phyloP scores from a whole-genome alignment of 495 filamentous ascomycete genomes.

The Chaetomidium leptoderma region DNA sequence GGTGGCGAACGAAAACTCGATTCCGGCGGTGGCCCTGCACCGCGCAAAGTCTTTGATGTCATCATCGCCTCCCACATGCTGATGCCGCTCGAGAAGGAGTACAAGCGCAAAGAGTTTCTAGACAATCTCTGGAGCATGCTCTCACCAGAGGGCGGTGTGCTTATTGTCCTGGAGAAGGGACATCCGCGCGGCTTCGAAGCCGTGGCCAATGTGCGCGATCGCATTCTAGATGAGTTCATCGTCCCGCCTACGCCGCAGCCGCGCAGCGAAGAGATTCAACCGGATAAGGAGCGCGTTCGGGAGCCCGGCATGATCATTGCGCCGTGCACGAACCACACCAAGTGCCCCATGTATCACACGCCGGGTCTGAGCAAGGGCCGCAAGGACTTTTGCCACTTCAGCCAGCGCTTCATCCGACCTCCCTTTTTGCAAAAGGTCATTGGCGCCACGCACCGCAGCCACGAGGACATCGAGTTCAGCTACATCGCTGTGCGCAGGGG shows the following conservation, averaged over 20 bases:
- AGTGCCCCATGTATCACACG: slow-evolving; percentile 80
- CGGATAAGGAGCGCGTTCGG: slow-evolving; percentile 28
- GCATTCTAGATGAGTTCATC: slow-evolving; percentile 72
- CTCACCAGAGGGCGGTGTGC: slow-evolving; percentile 75
- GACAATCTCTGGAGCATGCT: slow-evolving; percentile 87
- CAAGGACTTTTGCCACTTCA: slow-evolving; percentile 88
- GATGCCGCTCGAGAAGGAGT: slow-evolving; percentile 65
- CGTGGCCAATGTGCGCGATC: slow-evolving; percentile 73
- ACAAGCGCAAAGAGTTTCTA: slow-evolving; percentile 67
- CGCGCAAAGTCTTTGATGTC: slow-evolving; percentile 78
- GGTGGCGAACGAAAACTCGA: slow-evolving; percentile 42
- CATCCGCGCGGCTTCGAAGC: slow-evolving; percentile 88
- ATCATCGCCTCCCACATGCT: slow-evolving; percentile 85
- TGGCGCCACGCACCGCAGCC: slow-evolving; percentile 63
- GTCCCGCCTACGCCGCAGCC: slow-evolving; percentile 54
- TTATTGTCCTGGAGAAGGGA: slow-evolving; percentile 89
- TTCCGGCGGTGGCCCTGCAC: slow-evolving; percentile 37
- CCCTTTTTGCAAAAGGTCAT: slow-evolving; percentile 75
- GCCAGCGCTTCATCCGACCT: slow-evolving; percentile 81
- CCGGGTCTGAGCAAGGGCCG: slow-evolving; percentile 64
- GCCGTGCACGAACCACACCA: slow-evolving; percentile 85
- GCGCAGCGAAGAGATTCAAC: slow-evolving; percentile 27
- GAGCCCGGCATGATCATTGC: slow-evolving; percentile 90
- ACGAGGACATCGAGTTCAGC: slow-evolving; percentile 85
- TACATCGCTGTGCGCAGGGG: slow-evolving; percentile 87